Conservation (phyloP, 2,329 filamentous ascomycete genomes). For the Diplodia seriata region DNA sequence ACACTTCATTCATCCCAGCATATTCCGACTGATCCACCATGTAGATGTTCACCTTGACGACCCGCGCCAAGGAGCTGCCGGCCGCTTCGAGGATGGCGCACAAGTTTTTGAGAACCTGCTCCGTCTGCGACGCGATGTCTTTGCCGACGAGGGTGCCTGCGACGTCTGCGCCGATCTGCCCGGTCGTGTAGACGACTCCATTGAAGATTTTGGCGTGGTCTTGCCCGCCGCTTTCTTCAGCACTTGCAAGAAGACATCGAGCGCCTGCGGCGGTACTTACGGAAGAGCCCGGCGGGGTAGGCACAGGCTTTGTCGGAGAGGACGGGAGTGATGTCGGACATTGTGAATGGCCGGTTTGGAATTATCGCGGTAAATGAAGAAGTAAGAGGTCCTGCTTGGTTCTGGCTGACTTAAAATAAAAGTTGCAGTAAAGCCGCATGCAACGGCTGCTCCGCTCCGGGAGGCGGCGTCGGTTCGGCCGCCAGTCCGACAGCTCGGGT, state of each 20-base stretch:
- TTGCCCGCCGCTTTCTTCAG: background rate
- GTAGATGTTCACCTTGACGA: conserved; percentile 44
- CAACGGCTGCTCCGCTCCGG: conserved; percentile 13
- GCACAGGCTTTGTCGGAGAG: conserved; percentile 25
- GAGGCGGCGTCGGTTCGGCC: conserved; percentile 8
- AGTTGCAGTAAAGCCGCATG: background rate
- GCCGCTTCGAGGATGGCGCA: conserved; percentile 42
- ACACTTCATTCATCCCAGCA: conserved; percentile 46
- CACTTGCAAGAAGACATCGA: background rate
- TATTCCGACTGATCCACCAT: conserved; percentile 43
- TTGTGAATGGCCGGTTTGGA: background rate
- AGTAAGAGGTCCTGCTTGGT: background rate
- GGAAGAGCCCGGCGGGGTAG: conserved; percentile 23
- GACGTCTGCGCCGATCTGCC: conserved; percentile 19
- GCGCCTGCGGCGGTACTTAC: background rate
- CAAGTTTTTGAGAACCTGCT: conserved; percentile 41
- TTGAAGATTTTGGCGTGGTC: conserved; percentile 23
- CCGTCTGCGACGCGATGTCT: conserved; percentile 25
- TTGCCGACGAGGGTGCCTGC: conserved; percentile 19
- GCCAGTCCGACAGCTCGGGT: conserved; percentile 10
- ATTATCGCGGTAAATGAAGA: background rate
- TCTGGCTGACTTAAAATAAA: background rate
- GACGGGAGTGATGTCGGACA: conserved; percentile 21
- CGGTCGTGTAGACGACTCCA: conserved; percentile 14
- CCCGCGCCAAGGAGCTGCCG: conserved; percentile 41